Conservation (phyloP, 768 basidiomycete genomes). For the Agrocybe chaxingu region DNA sequence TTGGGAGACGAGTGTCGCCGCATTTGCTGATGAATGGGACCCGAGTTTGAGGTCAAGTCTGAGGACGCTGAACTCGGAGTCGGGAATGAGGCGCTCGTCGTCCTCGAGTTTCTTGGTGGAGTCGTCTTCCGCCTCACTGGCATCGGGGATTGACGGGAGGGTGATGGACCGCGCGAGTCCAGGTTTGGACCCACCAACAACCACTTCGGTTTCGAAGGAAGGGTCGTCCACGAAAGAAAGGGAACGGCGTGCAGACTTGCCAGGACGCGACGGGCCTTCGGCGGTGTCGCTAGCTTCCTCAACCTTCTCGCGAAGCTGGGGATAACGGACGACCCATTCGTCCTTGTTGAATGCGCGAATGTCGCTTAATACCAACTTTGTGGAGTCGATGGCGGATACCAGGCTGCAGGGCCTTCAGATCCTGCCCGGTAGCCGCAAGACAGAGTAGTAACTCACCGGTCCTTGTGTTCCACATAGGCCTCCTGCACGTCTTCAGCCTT, state of each 20-base stretch:
- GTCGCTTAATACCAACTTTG: slow-evolving; percentile 65
- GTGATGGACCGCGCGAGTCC: slow-evolving; percentile 60
- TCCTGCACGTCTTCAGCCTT: slow-evolving; percentile 74
- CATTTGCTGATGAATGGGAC: slow-evolving; percentile 59
- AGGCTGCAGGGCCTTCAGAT: slow-evolving; percentile 43
- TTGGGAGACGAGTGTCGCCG: slow-evolving; percentile 78
- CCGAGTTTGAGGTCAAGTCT: slow-evolving; percentile 93
- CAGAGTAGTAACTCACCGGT: slow-evolving; percentile 49
- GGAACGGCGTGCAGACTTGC: slow-evolving; percentile 53
- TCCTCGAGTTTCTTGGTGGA: slow-evolving; percentile 25
- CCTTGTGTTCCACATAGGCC: slow-evolving; percentile 70
- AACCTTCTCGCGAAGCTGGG: slow-evolving; percentile 56
- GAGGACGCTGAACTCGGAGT: slow-evolving; percentile 79
- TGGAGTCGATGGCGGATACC: slow-evolving; percentile 71
- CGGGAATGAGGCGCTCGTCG: slow-evolving; percentile 34
- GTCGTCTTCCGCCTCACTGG: slow-evolving; percentile 34
- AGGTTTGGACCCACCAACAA: slow-evolving; percentile 46
- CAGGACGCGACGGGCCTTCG: slow-evolving; percentile 27
- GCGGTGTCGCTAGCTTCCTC: slow-evolving; percentile 20
- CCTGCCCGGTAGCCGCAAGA: not conserved
- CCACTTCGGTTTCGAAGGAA: slow-evolving; percentile 58
- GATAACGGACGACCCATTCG: slow-evolving; percentile 89
- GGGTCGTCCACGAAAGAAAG: slow-evolving; percentile 88
- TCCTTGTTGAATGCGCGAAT: slow-evolving; percentile 79
- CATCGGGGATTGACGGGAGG: slow-evolving; percentile 48